A percentile compares a stretch with the other conserved stretches of the same genome.
Conservation (phyloP, 495 filamentous ascomycete species). For the Aspergillus indologenus region DNA sequence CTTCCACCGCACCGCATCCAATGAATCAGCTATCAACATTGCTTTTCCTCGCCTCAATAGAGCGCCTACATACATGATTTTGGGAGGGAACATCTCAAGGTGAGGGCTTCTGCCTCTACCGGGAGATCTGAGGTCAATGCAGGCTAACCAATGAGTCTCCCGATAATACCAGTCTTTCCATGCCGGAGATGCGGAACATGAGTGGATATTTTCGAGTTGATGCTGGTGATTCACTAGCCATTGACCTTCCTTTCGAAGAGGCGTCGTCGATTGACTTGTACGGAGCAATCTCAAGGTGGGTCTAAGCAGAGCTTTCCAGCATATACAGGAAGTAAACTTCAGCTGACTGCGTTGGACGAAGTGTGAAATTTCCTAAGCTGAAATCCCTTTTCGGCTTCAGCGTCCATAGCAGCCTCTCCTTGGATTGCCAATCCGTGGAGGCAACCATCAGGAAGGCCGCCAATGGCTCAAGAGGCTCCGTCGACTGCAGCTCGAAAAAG, state of each 20-base stretch:
- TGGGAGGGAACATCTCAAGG: background rate
- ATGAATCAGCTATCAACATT: background rate
- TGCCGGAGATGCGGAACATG: background rate
- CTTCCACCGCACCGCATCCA: background rate
- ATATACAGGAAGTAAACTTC: background rate
- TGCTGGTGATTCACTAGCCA: background rate
- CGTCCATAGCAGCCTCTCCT: background rate
- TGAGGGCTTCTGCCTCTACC: background rate
- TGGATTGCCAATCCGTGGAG: background rate
- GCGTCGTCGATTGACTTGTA: background rate
- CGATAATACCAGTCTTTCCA: background rate
- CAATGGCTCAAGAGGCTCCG: background rate
- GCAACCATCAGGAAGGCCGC: background rate
- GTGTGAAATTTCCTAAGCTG: background rate
- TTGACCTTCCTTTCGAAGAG: conserved; percentile 2
- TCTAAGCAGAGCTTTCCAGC: background rate
- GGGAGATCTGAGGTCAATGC: background rate
- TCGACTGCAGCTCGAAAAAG: background rate
- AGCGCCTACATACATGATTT: background rate
- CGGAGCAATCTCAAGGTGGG: background rate
- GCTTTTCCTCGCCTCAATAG: background rate
- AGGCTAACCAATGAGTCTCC: background rate
- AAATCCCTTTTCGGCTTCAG: background rate
- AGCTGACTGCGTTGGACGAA: background rate
- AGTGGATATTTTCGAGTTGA: background rate